Conservation (phyloP, 2,329 filamentous ascomycete genomes). For the Bisporella sp. region DNA sequence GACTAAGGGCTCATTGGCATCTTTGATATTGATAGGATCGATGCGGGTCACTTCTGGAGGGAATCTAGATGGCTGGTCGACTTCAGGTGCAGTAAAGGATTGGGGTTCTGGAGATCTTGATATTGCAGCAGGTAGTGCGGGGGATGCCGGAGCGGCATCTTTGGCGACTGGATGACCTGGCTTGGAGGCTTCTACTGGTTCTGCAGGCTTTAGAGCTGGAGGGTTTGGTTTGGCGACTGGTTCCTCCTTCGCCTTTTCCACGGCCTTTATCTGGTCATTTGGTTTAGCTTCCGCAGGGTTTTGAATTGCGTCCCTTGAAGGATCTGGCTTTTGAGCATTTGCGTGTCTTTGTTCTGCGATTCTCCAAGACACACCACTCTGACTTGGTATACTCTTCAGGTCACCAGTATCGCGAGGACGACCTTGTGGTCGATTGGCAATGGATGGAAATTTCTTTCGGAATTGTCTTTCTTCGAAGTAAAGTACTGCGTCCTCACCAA, state of each 20-base stretch:
- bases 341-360: slow-evolving; percentile 61
- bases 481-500: slow-evolving; percentile 86
- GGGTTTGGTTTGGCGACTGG: slow-evolving; percentile 12
- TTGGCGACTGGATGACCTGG: slow-evolving; percentile 7
- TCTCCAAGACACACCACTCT: slow-evolving; percentile 79
- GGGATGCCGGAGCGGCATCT: neutral
- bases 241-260: slow-evolving; percentile 28
- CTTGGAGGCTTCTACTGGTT: neutral
- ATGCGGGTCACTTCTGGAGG: slow-evolving; percentile 60
- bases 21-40: slow-evolving; percentile 67
- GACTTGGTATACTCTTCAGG: slow-evolving; percentile 75
- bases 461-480: slow-evolving; percentile 96
- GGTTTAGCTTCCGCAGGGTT: slow-evolving; percentile 21
- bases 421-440: slow-evolving; percentile 20
- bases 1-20: slow-evolving; percentile 78
- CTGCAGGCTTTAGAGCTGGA: slow-evolving; percentile 1
- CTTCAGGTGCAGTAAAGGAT: slow-evolving; percentile 45
- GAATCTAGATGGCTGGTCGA: slow-evolving; percentile 58
- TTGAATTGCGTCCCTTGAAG: slow-evolving; percentile 20
- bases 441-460: slow-evolving; percentile 69
- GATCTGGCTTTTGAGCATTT: slow-evolving; percentile 38
- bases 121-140: neutral
- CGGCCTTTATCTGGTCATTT: slow-evolving; percentile 25
- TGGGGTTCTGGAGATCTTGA: slow-evolving; percentile 3
- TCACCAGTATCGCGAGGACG: slow-evolving; percentile 49